phyloP scores from a whole-genome alignment of 768 basidiomycete species.

The Pulveroboletus sp. region DNA sequence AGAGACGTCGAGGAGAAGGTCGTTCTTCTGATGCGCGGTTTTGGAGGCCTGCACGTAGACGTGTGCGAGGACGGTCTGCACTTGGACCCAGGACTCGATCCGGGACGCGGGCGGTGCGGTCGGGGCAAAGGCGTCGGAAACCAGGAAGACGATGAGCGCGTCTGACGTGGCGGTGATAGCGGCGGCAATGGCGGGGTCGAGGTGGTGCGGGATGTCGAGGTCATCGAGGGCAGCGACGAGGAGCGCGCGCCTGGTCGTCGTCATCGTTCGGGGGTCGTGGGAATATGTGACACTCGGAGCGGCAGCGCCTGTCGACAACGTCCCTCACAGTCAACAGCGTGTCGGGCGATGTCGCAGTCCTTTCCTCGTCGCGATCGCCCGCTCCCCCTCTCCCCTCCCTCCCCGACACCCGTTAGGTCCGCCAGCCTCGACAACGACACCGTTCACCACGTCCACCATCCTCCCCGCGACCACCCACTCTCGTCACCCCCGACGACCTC shows the following conservation, averaged over 20 bases:
- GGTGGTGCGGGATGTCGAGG: conserved; percentile 50
- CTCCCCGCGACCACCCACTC: conserved; percentile 17
- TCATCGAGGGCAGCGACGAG: conserved; percentile 52
- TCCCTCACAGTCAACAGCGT: neutral
- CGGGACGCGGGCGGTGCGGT: conserved; percentile 30
- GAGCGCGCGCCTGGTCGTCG: conserved; percentile 25
- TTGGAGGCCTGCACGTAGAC: conserved; percentile 85
- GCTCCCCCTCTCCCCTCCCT: neutral
- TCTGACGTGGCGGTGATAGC: conserved; percentile 42
- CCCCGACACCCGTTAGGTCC: neutral
- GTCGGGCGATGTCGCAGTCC: neutral
- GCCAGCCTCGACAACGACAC: conserved; percentile 19
- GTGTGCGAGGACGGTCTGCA: conserved; percentile 75
- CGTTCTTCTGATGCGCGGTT: conserved; percentile 61
- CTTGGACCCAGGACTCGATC: conserved; percentile 52
- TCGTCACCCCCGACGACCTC: conserved; percentile 27
- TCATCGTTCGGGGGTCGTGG: conserved; percentile 11
- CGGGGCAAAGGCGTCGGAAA: conserved; percentile 55
- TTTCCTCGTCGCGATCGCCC: neutral
- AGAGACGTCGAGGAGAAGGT: conserved; percentile 71
- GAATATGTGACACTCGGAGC: neutral
- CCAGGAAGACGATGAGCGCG: conserved; percentile 57
- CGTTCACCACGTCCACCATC: neutral
- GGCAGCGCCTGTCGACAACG: neutral
- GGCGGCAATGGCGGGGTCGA: conserved; percentile 48